Conservation (phyloP, 2,329 filamentous ascomycete species). For the Didymella pinodella region DNA sequence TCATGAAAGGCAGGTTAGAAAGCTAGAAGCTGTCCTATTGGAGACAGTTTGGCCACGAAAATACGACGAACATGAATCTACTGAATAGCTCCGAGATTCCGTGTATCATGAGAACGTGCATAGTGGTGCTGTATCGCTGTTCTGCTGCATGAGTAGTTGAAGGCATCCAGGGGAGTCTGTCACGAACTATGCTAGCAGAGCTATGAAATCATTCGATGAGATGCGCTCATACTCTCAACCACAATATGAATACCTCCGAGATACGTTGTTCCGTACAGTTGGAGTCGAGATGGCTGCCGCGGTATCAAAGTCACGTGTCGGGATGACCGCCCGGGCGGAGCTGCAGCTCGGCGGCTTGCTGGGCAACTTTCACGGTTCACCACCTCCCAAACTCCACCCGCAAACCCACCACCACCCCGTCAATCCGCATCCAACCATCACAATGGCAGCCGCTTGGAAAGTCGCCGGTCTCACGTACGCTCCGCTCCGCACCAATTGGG, state of each 20-base stretch:
- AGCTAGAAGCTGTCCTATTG: background rate
- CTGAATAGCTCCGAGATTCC: background rate
- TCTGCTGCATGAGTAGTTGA: background rate
- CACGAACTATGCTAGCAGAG: background rate
- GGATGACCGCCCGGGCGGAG: conserved; percentile 31
- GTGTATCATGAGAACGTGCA: background rate
- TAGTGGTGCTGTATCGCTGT: background rate
- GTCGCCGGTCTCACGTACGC: conserved; percentile 93
- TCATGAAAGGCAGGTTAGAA: background rate
- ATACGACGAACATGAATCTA: conserved; percentile 31
- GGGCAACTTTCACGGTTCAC: conserved; percentile 34
- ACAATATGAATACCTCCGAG: background rate
- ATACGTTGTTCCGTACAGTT: background rate
- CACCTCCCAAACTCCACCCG: conserved; percentile 39
- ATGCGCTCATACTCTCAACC: background rate
- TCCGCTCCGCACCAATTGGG: conserved; percentile 13
- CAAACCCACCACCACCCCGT: conserved; percentile 34
- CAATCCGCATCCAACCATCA: conserved; percentile 56
- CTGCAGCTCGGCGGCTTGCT: conserved; percentile 31
- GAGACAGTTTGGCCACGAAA: conserved; percentile 30
- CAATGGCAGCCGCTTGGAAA: conserved; percentile 99
- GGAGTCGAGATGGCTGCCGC: background rate
- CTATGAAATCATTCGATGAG: too few species aligned
- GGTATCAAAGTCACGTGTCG: conserved; percentile 9
- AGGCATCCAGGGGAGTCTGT: too few species aligned